Evolutionary conservation across 2,329 filamentous ascomycete genomes (phyloP), one percentile per base, ranked within the genome.

Genomic region (Aspergillus vadensis): DNA sequence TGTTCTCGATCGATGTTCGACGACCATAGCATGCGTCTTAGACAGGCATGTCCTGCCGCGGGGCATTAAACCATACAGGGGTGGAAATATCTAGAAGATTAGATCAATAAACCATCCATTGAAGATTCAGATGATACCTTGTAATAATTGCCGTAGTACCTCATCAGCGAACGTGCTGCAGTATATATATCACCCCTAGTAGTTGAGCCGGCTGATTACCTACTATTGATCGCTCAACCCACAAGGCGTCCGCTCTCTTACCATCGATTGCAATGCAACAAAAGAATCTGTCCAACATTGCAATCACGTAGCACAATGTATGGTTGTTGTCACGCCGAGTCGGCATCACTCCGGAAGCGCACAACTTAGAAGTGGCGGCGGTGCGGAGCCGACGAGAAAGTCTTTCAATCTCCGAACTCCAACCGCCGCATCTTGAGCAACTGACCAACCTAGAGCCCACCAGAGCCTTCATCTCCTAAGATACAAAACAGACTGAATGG

Each of bases 41-140:
- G 57, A 60, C 43, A 39, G 52, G 44, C 44, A 36, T 21, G 52
- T 55, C 41, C 47, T 50, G 23, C 47, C 47, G 25, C 41, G 47
- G 23, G 25, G 47, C 25, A 50, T 1, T 50, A 50, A 3, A 50
- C 25, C n/a, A 32, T 50, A 50, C 47, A 50, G 47, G 25, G 47
- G 47, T 27, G 25, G 47, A 8, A 25, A 10, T 32, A 32, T 27
- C 15, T 30, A 30, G 47, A 49, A 30, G 47, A 30, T 50, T 50
- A 50, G 47, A 50, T 30, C 8, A 50, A 30, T 30, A 50, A 12
- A 27, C 15, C 14, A 27, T 50, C 44, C 47, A 32, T 27, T 5
- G 41, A 44, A 44, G 19, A 19, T 21, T 12, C 17, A 36, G 12
- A 12, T 1, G 2, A 15, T 36, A 14, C 12, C 5, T 14, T 5